Conservation (phyloP, 257 asterid genomes). For the Solanum ahanhuiri region DNA sequence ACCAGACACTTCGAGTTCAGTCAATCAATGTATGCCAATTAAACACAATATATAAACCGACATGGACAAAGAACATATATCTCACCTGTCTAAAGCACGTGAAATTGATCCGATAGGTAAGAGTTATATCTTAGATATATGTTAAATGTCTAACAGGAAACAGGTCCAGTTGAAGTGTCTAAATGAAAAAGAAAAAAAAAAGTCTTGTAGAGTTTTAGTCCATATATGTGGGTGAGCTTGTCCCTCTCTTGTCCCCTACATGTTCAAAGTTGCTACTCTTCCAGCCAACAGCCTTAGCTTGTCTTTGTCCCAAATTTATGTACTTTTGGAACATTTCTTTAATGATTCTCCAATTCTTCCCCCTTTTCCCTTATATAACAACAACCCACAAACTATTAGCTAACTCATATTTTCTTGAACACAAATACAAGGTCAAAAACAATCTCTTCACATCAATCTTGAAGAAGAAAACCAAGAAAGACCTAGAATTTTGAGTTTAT, state of each 20-base stretch:
- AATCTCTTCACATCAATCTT: background rate
- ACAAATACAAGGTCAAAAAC: background rate
- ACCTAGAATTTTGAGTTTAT: background rate
- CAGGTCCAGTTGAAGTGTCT: background rate
- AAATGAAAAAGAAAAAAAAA: background rate
- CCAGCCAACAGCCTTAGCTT: background rate
- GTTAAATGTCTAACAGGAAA: background rate
- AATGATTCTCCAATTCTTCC: background rate
- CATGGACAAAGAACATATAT: background rate
- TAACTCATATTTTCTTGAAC: background rate
- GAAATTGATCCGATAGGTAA: background rate
- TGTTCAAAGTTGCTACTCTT: background rate
- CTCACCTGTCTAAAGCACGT: background rate
- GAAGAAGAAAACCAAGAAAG: conserved; percentile 13
- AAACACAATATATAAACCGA: background rate
- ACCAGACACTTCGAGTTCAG: background rate
- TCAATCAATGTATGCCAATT: background rate
- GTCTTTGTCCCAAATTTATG: background rate
- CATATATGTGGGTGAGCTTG: conserved; percentile 1
- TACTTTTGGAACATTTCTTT: background rate
- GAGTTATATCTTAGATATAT: background rate
- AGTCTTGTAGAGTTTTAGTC: background rate
- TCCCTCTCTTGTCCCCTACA: conserved; percentile 3
- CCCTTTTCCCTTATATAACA: background rate
- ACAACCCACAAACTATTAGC: background rate